Evolutionary conservation across 2,329 filamentous ascomycete species (phyloP).

Genomic region (Aspergillus sp.): DNA sequence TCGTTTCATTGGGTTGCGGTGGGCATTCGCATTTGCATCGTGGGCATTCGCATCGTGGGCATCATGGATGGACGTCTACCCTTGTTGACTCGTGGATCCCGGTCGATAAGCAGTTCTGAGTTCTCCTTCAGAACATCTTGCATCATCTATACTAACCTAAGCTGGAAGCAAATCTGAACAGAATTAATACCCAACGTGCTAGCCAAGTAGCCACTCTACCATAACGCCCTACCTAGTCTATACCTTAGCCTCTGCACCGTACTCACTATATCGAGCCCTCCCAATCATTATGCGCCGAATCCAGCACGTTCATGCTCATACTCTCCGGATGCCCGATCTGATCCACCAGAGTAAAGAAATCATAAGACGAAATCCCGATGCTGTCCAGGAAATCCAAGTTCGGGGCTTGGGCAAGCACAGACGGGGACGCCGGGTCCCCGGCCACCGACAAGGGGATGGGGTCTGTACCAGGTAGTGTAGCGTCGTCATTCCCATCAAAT

Average conservation of each 20-base stretch:
- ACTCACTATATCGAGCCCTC: background rate
- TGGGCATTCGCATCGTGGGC: no score
- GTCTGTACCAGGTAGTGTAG: background rate
- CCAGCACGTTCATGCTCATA: conserved; percentile 10
- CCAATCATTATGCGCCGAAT: conserved; percentile 1
- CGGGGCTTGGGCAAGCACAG: background rate
- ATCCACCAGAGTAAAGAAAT: conserved; percentile 41
- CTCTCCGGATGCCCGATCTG: conserved; percentile 29
- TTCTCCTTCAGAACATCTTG: background rate
- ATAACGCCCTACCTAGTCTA: background rate
- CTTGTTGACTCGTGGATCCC: no score
- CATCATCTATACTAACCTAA: background rate
- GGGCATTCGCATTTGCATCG: no score
- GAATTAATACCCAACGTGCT: background rate
- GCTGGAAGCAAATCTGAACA: background rate
- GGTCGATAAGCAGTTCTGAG: no score
- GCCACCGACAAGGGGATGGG: background rate
- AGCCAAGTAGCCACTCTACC: background rate
- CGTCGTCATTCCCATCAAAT: background rate
- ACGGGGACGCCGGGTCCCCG: background rate
- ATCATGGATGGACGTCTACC: no score
- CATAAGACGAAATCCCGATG: conserved; percentile 41
- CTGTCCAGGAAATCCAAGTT: conserved; percentile 34
- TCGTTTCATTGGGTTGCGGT: no score
- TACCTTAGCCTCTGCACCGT: background rate